Evolutionary conservation across 257 asterid species (phyloP), one percentile per base, ranked within the genome.

Genomic region (Petunia axillaris): DNA sequence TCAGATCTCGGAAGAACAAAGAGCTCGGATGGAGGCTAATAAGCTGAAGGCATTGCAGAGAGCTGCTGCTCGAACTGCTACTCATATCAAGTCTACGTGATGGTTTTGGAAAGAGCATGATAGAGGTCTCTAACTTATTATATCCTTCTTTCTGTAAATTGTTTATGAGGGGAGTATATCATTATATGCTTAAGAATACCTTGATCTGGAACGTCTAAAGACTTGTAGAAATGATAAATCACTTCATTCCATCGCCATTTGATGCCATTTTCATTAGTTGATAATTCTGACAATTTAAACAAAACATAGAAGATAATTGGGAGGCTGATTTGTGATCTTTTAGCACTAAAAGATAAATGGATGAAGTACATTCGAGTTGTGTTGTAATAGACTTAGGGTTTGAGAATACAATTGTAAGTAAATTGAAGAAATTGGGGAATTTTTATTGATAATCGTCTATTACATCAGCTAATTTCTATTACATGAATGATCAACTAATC

Each of bases 11-110:
- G 98, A 91, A 79, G 98, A 91, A 77, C 95, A 89, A 83, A 91
- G 64, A 78, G 92, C 85, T 83, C 97, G 95, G 39, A 89, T 93
- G 93, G 94, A 87, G 83, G 97, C 95, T 60, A 91, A 84, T 87
- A 90, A 88, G 78, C 75, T 89, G 84, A 91, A 85, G 88, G 98
- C 98, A 50, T 81, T 94, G 52, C 93, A 90, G 88, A 93, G 87
- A 85, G 93, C 98, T 79, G 93, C 94, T 75, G 94, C 97, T 55
- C 89, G 92, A 75, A 71, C 87, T 37, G 44, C 73, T 50, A 10
- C 77, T 70, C 77, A 46, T 46, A 70, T 4, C 41, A 46, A 70
- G 77, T 70, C 77, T 25, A 46, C 43, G 2, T 59, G 65, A 59
- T 46, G 14, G 41, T 46, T 25, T 44, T 70, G 9, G 6, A 44